Conservation (phyloP, 306 rosid species). For the Urtica urens region DNA sequence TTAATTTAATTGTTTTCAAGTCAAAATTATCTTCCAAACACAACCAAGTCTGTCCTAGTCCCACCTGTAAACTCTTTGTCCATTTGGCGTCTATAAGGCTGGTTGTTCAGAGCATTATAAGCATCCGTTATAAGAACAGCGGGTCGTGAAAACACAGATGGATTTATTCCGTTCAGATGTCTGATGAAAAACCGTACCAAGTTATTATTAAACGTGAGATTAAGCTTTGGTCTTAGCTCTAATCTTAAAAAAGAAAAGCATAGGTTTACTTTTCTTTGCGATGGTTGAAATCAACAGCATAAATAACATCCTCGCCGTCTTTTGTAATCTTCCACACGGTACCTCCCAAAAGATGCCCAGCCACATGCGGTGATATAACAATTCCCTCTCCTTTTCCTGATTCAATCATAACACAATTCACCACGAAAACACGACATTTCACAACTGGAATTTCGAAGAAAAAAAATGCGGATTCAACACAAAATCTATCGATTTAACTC, state of each 20-base stretch:
- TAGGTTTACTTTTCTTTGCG: slow-evolving; percentile 64
- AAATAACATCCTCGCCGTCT: slow-evolving; percentile 93
- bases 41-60: not conserved
- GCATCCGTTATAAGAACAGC: slow-evolving; percentile 98
- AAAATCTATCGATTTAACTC: too few species aligned
- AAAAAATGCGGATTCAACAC: too few species aligned
- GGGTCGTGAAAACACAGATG: slow-evolving; percentile 75
- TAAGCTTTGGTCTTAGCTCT: not conserved
- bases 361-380: slow-evolving; percentile 88
- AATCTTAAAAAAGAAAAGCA: not conserved
- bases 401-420: not conserved
- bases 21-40: not conserved
- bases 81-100: slow-evolving; percentile 85
- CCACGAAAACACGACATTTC: too few species aligned
- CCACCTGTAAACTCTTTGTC: slow-evolving; percentile 94
- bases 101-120: slow-evolving; percentile 91
- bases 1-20: not conserved
- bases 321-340: slow-evolving; percentile 90
- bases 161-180: slow-evolving; percentile 92
- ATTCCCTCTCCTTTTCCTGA: slow-evolving; percentile 93
- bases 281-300: slow-evolving; percentile 96
- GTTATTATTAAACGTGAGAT: too few species aligned
- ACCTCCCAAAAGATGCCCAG: slow-evolving; percentile 97
- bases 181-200: slow-evolving; percentile 40
- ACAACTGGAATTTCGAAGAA: too few species aligned